These are phyloP conservation scores for Orbilia javanica DNA, from an alignment of 2,329 filamentous ascomycete genomes.

Conservation along the genomic window DNA sequence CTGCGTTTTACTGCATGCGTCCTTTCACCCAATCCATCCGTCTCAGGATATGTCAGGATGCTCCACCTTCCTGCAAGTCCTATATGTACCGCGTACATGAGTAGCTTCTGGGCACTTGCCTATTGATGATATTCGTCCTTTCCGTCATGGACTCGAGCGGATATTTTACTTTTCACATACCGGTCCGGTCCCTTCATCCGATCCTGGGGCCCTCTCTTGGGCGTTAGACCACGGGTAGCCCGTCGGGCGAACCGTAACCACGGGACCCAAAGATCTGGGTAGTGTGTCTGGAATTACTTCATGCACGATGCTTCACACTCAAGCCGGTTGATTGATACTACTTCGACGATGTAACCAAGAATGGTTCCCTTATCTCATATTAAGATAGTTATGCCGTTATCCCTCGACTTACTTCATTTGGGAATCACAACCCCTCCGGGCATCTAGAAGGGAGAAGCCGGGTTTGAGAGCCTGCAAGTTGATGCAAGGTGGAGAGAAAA, in stretches of 20 bases:
- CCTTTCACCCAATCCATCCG: slow-evolving; percentile 26
- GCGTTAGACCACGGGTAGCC: not conserved
- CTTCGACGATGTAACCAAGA: slow-evolving; percentile 8
- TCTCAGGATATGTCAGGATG: slow-evolving; percentile 35
- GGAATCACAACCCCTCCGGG: not conserved
- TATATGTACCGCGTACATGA: not conserved
- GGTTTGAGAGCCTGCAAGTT: slow-evolving; percentile 23
- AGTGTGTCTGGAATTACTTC: not conserved
- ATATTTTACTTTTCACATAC: slow-evolving; percentile 7
- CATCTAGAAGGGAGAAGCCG: slow-evolving; percentile 5
- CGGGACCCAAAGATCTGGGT: slow-evolving; percentile 52
- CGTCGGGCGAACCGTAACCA: slow-evolving; percentile 35
- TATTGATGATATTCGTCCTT: not conserved
- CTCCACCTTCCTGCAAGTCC: slow-evolving; percentile 15
- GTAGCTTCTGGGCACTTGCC: not conserved
- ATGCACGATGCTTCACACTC: slow-evolving; percentile 22
- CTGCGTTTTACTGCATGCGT: slow-evolving; percentile 49
- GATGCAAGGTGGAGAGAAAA: slow-evolving; percentile 22
- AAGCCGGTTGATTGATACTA: slow-evolving; percentile 3
- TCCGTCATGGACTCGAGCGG: not conserved
- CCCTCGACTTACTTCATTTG: slow-evolving; percentile 1
- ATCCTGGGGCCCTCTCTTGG: slow-evolving; percentile 12
- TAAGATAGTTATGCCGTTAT: not conserved
- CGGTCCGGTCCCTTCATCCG: not conserved
- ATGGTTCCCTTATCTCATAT: not conserved